Conservation (phyloP, 805 yeast genomes). For the Metschnikowia anglica region DNA sequence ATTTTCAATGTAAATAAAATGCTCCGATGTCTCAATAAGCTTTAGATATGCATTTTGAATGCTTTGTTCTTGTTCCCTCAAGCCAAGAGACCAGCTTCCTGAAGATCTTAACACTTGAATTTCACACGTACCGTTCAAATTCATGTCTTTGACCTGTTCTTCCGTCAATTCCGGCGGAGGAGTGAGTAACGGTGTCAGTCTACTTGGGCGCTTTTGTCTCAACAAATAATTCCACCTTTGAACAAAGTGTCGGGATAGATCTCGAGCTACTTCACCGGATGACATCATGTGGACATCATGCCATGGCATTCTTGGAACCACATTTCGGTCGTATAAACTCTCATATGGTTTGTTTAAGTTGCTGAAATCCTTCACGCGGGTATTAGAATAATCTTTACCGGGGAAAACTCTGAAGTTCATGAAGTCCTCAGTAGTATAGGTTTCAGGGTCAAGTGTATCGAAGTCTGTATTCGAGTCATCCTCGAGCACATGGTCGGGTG, state of each 20-base stretch:
- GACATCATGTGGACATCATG: slow-evolving; percentile 97
- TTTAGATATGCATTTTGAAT: slow-evolving; percentile 91
- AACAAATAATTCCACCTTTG: slow-evolving; percentile 96
- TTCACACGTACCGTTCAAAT: slow-evolving; percentile 83
- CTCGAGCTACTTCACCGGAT: slow-evolving; percentile 92
- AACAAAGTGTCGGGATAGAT: slow-evolving; percentile 87
- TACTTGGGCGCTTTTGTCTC: slow-evolving; percentile 90
- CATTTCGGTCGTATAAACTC: slow-evolving; percentile 82
- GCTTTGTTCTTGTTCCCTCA: slow-evolving; percentile 80
- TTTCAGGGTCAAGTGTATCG: slow-evolving; percentile 29
- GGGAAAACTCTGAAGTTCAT: slow-evolving; percentile 71
- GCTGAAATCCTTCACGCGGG: slow-evolving; percentile 84
- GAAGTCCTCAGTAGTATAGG: slow-evolving; percentile 40
- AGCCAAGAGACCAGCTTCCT: slow-evolving; percentile 90
- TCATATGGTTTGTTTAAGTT: slow-evolving; percentile 83
- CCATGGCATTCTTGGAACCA: slow-evolving; percentile 97
- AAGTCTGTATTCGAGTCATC: slow-evolving; percentile 61
- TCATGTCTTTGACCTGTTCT: slow-evolving; percentile 62
- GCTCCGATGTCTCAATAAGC: slow-evolving; percentile 87
- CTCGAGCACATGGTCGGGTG: slow-evolving; percentile 87
- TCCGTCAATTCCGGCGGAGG: slow-evolving; percentile 88
- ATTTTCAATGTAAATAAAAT: slow-evolving; percentile 90
- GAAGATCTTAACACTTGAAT: slow-evolving; percentile 87
- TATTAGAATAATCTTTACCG: slow-evolving; percentile 96
- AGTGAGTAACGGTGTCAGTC: slow-evolving; percentile 85